Percentiles rank a stretch among this genome's conserved stretches.
These are phyloP conservation scores for Leccinum ochraceum DNA, from an alignment of 768 basidiomycete species.

Conservation along the genomic window DNA sequence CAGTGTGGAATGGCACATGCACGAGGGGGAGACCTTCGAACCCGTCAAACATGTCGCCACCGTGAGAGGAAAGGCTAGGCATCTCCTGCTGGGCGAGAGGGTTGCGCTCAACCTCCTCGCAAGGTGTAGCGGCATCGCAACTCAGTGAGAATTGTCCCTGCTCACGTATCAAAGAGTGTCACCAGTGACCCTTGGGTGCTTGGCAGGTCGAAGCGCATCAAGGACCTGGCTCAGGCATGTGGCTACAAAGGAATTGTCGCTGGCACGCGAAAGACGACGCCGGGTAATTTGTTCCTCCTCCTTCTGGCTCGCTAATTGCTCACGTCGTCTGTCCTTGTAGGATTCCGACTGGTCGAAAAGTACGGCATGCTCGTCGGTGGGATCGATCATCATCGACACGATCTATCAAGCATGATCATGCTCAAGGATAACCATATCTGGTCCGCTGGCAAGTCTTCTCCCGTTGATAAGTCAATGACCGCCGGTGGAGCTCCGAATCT, in stretches of 20 bases:
- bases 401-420: slow-evolving; percentile 99
- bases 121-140: slow-evolving; percentile 95
- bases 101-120: slow-evolving; percentile 93
- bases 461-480: background rate
- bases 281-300: slow-evolving; percentile 46
- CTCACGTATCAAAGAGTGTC: background rate
- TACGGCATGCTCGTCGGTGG: slow-evolving; percentile 99
- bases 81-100: slow-evolving; percentile 88
- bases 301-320: background rate
- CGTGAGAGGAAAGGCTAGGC: slow-evolving; percentile 84
- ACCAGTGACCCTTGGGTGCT: background rate
- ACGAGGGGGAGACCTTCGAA: slow-evolving; percentile 80
- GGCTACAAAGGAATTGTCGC: slow-evolving; percentile 90
- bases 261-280: slow-evolving; percentile 97
- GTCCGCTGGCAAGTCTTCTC: slow-evolving; percentile 70
- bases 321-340: slow-evolving; percentile 36
- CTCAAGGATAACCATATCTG: slow-evolving; percentile 99
- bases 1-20: slow-evolving; percentile 93
- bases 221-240: slow-evolving; percentile 71
- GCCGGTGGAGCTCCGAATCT: background rate
- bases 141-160: slow-evolving; percentile 58
- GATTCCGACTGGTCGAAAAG: slow-evolving; percentile 96
- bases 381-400: slow-evolving; percentile 92
- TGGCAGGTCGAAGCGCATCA: slow-evolving; percentile 76
- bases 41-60: slow-evolving; percentile 88